A percentile compares a stretch with the other conserved stretches of the same genome.
Conservation (phyloP, 2,329 filamentous ascomycete genomes). For the Penicillium janthinellum region DNA sequence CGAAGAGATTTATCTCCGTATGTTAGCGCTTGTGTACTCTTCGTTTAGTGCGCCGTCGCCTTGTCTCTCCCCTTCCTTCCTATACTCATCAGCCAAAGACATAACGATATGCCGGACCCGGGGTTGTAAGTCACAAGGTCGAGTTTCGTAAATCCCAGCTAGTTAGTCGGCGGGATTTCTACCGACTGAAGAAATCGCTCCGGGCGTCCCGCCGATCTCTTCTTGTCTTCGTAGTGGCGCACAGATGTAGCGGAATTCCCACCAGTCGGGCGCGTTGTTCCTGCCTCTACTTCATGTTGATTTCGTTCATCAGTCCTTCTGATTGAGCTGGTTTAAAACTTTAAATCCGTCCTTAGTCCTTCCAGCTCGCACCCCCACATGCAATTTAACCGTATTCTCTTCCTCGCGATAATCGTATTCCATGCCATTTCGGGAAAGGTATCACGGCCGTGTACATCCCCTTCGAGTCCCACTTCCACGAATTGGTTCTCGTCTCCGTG, state of each 20-base stretch:
- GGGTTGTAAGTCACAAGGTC: neutral
- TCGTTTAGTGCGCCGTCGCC: too few relatives aligned
- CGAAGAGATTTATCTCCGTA: too few relatives aligned
- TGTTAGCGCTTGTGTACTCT: too few relatives aligned
- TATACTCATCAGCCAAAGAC: too few relatives aligned
- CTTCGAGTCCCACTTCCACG: slow-evolving; percentile 12
- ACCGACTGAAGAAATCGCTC: slow-evolving; percentile 3
- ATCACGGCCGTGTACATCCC: slow-evolving; percentile 1
- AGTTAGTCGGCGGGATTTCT: neutral
- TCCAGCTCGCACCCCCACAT: slow-evolving; percentile 7
- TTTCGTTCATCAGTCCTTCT: neutral
- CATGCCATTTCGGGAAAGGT: slow-evolving; percentile 4
- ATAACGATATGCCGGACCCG: too few relatives aligned
- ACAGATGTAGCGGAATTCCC: neutral
- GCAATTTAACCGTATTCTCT: slow-evolving; percentile 9
- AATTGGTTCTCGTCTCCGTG: slow-evolving; percentile 7
- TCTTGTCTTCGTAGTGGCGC: neutral
- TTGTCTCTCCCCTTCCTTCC: too few relatives aligned
- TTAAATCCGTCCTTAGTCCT: neutral
- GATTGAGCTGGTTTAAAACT: too few relatives aligned
- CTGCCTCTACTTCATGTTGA: neutral
- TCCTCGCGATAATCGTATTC: neutral
- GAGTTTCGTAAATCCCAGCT: neutral
- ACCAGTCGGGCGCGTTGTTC: slow-evolving; percentile 2
- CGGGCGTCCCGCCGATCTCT: neutral